A percentile compares a stretch with the other conserved stretches of the same genome.
Conservation (phyloP, 2,329 filamentous ascomycete species). For the Diplodia intermedia region DNA sequence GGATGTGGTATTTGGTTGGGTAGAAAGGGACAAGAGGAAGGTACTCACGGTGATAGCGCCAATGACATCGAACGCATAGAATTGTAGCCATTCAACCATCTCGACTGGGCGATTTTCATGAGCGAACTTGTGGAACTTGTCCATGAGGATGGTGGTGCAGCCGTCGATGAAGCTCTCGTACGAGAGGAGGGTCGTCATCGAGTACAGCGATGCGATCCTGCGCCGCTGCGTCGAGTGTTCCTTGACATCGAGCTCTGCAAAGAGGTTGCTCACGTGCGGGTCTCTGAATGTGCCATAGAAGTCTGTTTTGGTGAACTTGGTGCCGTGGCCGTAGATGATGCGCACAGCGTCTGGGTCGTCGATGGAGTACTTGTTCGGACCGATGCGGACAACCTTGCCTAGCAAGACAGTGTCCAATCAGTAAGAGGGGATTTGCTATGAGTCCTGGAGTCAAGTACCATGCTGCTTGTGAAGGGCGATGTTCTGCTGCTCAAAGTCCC, state of each 20-base stretch:
- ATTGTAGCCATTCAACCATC: conserved; percentile 42
- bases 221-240: conserved; percentile 7
- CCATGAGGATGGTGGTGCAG: conserved; percentile 38
- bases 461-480: conserved; percentile 36
- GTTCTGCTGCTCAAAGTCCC: conserved; percentile 36
- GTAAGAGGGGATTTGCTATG: neutral
- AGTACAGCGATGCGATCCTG: conserved; percentile 41
- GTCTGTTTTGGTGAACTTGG: conserved; percentile 58
- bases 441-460: neutral
- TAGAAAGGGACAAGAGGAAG: neutral
- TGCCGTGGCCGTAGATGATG: conserved; percentile 44
- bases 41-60: conserved; percentile 40
- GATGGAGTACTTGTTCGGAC: conserved; percentile 43
- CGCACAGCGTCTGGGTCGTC: conserved; percentile 43
- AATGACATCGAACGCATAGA: conserved; percentile 52
- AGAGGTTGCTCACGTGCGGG: neutral
- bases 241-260: conserved; percentile 10
- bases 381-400: conserved; percentile 41
- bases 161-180: conserved; percentile 39
- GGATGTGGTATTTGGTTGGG: conserved; percentile 40
- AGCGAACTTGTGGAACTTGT: conserved; percentile 37
- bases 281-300: conserved; percentile 49
- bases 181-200: conserved; percentile 51
- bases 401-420: neutral
- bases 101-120: conserved; percentile 36